Evolutionary conservation across 805 yeast genomes (phyloP), one percentile per base, ranked within the genome.

Genomic region (Kluyveromyces starmeri): DNA sequence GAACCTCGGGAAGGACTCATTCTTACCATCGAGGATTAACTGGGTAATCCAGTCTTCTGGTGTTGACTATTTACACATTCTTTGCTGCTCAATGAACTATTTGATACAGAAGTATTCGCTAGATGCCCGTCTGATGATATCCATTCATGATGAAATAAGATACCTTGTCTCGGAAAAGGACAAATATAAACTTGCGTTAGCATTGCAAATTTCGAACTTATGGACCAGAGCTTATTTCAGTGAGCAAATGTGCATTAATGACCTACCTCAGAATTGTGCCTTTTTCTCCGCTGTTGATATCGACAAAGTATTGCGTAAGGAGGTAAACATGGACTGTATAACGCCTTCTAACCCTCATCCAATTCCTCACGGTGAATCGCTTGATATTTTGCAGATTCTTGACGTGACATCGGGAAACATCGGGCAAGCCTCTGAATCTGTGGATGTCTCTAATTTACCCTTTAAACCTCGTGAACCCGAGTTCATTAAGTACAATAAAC

Each of bases 1-100:
- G 35, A 78, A 89, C 53, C 65, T 92, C 46, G 74, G 73, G 27
- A 62, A 73, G 24, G 73, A 73, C 42, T 63, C 75, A 1, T 92
- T 79, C 53, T 60, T 92, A 44, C 92, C 98, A 0, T 85, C 96
- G 2, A 62, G 99, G 48, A 79, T 88, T 43, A 92, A 92, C 51
- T 92, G 99, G 99, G 84, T 96, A 1, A 92, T 92, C 52, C 99
- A 92, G 56, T 84, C 96, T 15, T 84, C 96, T 1, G 99, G 98
- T 23, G 99, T 94, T 13, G 98, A 92, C 55, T 92, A 94, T 51
- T 65, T 92, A 34, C 99, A 92, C 54, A 55, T 92, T 26, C 56
- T 92, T 40, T 68, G 89, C 32, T 73, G 85, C 4, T 74, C 95
- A 0, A 88, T 94, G 96, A 83, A 84, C 38, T 84, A 86, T 48